A percentile compares a stretch with the other conserved stretches of the same genome.
These are phyloP conservation scores for Entomortierella lignicola DNA, from an alignment of 192 early-diverging fungal genomes.

Conservation along the genomic window DNA sequence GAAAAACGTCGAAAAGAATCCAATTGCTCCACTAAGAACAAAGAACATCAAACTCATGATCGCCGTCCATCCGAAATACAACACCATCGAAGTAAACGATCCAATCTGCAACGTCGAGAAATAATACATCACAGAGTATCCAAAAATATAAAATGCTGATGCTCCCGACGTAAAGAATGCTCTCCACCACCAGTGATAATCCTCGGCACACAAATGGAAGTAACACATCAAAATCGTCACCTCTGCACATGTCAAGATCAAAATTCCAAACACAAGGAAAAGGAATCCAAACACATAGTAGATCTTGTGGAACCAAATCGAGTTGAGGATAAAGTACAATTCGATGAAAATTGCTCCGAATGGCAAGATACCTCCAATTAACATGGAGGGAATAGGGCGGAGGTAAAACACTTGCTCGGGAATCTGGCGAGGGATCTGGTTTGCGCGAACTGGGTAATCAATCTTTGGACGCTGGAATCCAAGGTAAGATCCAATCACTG, in stretches of 20 bases:
- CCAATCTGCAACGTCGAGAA: conserved; percentile 80
- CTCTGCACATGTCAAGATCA: conserved; percentile 88
- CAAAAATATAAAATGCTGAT: conserved; percentile 87
- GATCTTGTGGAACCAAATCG: conserved; percentile 92
- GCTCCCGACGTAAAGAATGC: conserved; percentile 91
- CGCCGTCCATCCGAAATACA: conserved; percentile 92
- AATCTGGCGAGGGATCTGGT: conserved; percentile 94
- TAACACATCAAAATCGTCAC: conserved; percentile 92
- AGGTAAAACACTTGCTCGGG: conserved; percentile 89
- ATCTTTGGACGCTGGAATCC: conserved; percentile 76
- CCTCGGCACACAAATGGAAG: conserved; percentile 88
- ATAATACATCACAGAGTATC: conserved; percentile 92
- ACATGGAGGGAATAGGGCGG: conserved; percentile 76
- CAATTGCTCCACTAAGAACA: conserved; percentile 80
- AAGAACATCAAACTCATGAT: conserved; percentile 83
- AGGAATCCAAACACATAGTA: conserved; percentile 97
- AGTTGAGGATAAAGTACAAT: conserved; percentile 96
- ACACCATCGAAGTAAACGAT: conserved; percentile 79
- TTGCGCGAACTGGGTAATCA: conserved; percentile 85
- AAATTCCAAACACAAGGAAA: conserved; percentile 86
- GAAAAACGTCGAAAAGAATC: conserved; percentile 79
- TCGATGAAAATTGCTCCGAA: conserved; percentile 97
- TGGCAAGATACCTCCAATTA: conserved; percentile 87
- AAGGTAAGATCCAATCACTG: conserved; percentile 79
- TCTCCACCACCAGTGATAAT: conserved; percentile 90